These are phyloP conservation scores for Podospora didyma DNA, from an alignment of 495 filamentous ascomycete genomes.

Conservation along the genomic window DNA sequence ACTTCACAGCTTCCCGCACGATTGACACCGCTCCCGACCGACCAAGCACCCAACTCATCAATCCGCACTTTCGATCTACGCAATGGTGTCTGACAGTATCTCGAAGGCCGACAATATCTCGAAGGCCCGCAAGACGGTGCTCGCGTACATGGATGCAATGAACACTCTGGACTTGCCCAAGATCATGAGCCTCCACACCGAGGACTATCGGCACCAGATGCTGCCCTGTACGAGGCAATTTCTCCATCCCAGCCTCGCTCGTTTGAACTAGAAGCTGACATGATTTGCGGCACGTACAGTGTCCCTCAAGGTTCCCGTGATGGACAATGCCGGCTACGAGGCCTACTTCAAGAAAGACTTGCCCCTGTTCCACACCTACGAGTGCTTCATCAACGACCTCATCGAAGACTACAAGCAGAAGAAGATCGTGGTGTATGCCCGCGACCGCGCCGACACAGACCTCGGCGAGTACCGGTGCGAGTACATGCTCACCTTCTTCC, in stretches of 20 bases:
- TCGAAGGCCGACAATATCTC: too few relatives aligned
- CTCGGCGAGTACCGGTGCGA: conserved; percentile 3
- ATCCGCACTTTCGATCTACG: background rate
- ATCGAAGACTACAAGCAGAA: conserved; percentile 3
- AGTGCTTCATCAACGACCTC: background rate
- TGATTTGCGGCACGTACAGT: background rate
- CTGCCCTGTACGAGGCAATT: background rate
- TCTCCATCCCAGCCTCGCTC: background rate
- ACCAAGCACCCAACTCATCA: too few relatives aligned
- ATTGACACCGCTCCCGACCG: too few relatives aligned
- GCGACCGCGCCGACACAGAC: conserved; percentile 8
- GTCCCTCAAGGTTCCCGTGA: background rate
- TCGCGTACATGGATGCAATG: conserved; percentile 3
- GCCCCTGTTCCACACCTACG: conserved; percentile 3
- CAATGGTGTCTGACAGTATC: too few relatives aligned
- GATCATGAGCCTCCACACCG: conserved; percentile 6
- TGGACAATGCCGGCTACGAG: conserved; percentile 6
- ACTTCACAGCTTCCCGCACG: too few relatives aligned
- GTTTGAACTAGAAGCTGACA: background rate
- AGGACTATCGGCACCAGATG: conserved; percentile 2
- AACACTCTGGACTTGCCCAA: conserved; percentile 3
- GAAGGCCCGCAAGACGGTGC: conserved; percentile 1
- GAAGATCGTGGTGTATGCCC: conserved; percentile 7
- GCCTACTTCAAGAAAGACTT: background rate
- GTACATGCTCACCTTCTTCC: conserved; percentile 7